These are phyloP conservation scores for Hyaloperonospora arabidopsidis DNA, from an alignment of 352 stramenopile species.

Conservation along the genomic window DNA sequence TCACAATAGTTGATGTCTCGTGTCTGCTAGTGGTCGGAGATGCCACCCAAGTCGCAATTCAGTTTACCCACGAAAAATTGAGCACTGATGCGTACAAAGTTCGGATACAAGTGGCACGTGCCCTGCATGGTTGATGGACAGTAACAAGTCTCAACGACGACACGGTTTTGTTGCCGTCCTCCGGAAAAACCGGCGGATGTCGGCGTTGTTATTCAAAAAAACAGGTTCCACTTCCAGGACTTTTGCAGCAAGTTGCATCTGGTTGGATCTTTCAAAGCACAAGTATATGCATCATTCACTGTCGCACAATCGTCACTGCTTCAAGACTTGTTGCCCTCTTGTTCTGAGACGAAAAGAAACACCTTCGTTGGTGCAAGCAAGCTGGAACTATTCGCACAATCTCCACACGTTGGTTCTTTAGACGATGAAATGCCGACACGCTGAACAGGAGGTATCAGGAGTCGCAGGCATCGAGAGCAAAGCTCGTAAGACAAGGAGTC, in stretches of 20 bases:
- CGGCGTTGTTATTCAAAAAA: slow-evolving; percentile 80
- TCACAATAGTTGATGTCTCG: slow-evolving; percentile 74
- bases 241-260: slow-evolving; percentile 59
- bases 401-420: slow-evolving; percentile 71
- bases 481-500: slow-evolving; percentile 34
- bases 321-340: slow-evolving; percentile 51
- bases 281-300: slow-evolving; percentile 39
- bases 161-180: slow-evolving; percentile 59
- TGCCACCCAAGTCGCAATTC: slow-evolving; percentile 70
- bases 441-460: slow-evolving; percentile 75
- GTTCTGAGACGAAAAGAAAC: slow-evolving; percentile 68
- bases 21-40: slow-evolving; percentile 81
- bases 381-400: slow-evolving; percentile 71
- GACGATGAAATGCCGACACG: slow-evolving; percentile 68
- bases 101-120: slow-evolving; percentile 70
- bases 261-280: slow-evolving; percentile 54
- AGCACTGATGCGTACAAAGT: slow-evolving; percentile 75
- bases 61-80: slow-evolving; percentile 71
- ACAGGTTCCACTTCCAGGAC: slow-evolving; percentile 71
- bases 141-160: slow-evolving; percentile 80
- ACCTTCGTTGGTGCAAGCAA: slow-evolving; percentile 64
- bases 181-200: slow-evolving; percentile 70
- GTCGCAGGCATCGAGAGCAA: slow-evolving; percentile 52
- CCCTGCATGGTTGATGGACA: slow-evolving; percentile 59
- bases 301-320: slow-evolving; percentile 18